phyloP scores from a whole-genome alignment of 331 rosid genomes.

The Telfairia occidentalis region DNA sequence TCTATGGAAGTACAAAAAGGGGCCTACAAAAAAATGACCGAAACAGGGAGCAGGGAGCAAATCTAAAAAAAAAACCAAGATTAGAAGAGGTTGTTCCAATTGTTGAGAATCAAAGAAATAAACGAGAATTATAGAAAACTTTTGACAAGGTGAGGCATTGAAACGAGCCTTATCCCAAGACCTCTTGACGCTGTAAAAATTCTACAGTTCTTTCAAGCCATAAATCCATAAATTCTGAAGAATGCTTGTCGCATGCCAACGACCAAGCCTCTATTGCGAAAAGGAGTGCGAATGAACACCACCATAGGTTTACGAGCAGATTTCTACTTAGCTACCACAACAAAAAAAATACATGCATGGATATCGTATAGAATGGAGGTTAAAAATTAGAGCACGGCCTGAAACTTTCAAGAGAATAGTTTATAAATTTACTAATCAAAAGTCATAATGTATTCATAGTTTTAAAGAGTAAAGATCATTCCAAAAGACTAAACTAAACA shows the following conservation, averaged over 20 bases:
- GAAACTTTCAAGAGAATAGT: neutral
- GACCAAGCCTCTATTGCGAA: neutral
- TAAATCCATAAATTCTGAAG: neutral
- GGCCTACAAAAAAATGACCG: neutral
- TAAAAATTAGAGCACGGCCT: neutral
- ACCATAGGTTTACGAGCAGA: neutral
- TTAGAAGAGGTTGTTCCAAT: neutral
- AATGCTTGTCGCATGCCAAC: neutral
- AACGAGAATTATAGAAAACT: neutral
- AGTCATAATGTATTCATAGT: neutral
- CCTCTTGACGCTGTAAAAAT: neutral
- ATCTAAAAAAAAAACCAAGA: neutral
- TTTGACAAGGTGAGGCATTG: neutral
- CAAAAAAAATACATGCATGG: neutral
- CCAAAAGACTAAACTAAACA: neutral
- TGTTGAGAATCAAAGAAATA: too few species aligned
- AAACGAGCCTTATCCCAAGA: neutral
- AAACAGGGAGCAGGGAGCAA: neutral
- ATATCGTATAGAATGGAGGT: neutral
- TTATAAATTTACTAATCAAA: neutral
- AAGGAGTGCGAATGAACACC: neutral
- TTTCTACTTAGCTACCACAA: neutral
- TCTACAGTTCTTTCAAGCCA: too few species aligned
- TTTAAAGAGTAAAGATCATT: neutral
- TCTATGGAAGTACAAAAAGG: neutral